Evolutionary conservation across 1,139 yeast species (phyloP), one percentile per base, ranked within the genome.

Genomic region (Scheffersomyces cryptocercus): DNA sequence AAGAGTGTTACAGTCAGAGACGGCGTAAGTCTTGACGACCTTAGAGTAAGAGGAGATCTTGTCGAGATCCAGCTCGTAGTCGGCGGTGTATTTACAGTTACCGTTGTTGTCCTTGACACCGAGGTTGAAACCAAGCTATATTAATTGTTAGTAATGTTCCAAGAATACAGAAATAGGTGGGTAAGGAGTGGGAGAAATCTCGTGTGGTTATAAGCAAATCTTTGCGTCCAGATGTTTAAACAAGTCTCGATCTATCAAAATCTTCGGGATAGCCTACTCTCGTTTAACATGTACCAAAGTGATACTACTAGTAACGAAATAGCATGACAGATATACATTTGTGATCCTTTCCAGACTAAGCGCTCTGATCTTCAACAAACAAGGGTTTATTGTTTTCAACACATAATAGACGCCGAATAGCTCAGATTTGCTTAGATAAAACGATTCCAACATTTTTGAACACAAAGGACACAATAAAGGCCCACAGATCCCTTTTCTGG

Each of bases 1-100:
- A 62, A 91, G 76, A 46, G 96, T 85, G 77, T 88, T 84, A 75
- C 97, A 89, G 67, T 88, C 95, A 15, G 93, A 83, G 42, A 85
- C 87, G 37, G 97, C 90, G 61, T 88, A 90, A 37, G 91, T 85
- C 69, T 89, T 87, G 57, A 89, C 79, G 46, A 78, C 77, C 50
- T 70, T 68, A 39, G 91, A 68, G 67, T 85, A 79, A 29, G 71
- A 54, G 42, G 77, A 68, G 59, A 90, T 68, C 39, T 73, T 66
- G 13, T 70, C 67, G 53, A 90, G 75, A 64, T 88, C 96, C 28
- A 68, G 56, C 49, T 73, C 75, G 69, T 82, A 90, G 59, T 88
- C 95, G 11, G 69, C 63, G 40, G 86, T 73, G 43, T 78, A 58
- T 69, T 89, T 90, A 77, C 96, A 88, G 61, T 78, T 68, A 52